These are phyloP conservation scores for Lenzites betulinus DNA, from an alignment of 768 basidiomycete genomes.

Conservation along the genomic window DNA sequence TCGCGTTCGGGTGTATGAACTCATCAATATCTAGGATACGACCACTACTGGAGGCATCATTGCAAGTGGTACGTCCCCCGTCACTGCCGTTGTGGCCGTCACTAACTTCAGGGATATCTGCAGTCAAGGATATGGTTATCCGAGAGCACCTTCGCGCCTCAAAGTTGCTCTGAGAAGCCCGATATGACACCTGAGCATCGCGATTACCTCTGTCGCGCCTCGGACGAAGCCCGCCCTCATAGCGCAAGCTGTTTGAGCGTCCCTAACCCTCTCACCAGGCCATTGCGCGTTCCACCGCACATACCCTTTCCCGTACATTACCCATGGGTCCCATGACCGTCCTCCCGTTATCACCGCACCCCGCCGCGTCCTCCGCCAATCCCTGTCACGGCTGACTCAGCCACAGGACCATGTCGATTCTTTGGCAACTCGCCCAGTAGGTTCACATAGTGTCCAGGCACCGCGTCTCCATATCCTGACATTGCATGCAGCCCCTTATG, in stretches of 20 bases:
- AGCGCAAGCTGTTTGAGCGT: background rate
- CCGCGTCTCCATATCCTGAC: background rate
- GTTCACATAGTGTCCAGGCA: background rate
- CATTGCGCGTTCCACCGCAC: background rate
- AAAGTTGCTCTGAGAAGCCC: constrained; percentile 53
- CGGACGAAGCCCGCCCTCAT: background rate
- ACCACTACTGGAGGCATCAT: constrained; percentile 76
- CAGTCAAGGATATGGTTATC: constrained; percentile 82
- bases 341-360: background rate
- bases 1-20: background rate
- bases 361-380: background rate
- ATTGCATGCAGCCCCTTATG: background rate
- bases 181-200: background rate
- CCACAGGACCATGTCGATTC: background rate
- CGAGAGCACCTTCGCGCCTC: constrained; percentile 77
- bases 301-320: background rate
- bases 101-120: background rate
- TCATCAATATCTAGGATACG: constrained; percentile 48
- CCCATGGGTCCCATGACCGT: background rate
- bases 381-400: background rate
- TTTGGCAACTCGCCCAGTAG: background rate
- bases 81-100: background rate
- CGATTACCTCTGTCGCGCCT: background rate
- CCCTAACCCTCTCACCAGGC: background rate
- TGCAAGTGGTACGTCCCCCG: constrained; percentile 58